Base-by-base conservation (phyloP, 495 filamentous ascomycete genomes). In the Neohortaea acidophila region DNA sequence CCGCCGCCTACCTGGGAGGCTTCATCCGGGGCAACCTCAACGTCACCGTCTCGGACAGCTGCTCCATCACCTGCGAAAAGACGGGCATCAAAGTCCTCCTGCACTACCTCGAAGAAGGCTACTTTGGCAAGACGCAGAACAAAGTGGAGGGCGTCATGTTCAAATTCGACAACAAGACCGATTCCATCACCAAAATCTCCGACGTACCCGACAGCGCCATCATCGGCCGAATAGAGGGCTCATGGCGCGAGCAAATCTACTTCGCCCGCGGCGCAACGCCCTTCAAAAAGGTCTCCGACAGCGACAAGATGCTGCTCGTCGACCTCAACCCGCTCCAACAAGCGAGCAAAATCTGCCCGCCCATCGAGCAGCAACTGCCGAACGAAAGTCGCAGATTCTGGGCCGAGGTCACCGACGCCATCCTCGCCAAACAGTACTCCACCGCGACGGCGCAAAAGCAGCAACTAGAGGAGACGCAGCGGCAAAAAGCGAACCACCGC, bases 301-400 rank as follows among this genome's bases (percentile, higher is more conserved):
- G 36, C 12, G 47, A 50, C 27, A 36, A 36, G 21, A 28, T 42
- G 13, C 69, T 84, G 8, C 71, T 97, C 39, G 77, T 94, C 45
- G 89, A 97, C 54, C 72, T 94, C 33, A 69, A 68, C 20, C 84
- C 87, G 2, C 70, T 97, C 18, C 65, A 66, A 21, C 83, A 84
- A 12, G 69, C 73, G 3, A 63, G 75, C 22, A 97, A 97, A 59
- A 60, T 68, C 18, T 54, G 89, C 3, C 89, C 89, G 0, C 84
- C 89, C 0, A 51, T 61, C 2, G 74, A 81, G 39, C 43, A 70
- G 20, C 86, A 94, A 57, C 72, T 94, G 4, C 70, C 81, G 17
- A 87, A 96, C 51, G 89, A 97, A 61, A 92, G 83, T 1, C 73
- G 85, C 36, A 75, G 72, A 43, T 83, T 92, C 51, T 97, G 89